phyloP scores from a whole-genome alignment of 768 basidiomycete species.

The Cantharellus cinnabarinus region DNA sequence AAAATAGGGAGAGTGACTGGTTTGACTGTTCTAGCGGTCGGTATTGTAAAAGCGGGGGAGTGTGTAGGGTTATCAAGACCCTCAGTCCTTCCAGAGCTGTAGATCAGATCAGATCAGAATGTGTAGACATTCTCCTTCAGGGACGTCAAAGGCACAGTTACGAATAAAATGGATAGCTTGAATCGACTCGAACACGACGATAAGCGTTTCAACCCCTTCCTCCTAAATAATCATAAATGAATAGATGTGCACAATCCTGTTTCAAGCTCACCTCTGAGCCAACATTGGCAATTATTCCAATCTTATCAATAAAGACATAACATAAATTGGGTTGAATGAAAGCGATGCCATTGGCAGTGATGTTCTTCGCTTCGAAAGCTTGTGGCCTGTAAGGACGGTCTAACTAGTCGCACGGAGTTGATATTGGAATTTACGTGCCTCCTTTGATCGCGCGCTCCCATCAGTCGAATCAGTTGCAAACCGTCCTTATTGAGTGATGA shows the following conservation, averaged over 20 bases:
- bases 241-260: background rate
- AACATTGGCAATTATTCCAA: background rate
- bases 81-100: background rate
- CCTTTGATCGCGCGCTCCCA: background rate
- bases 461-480: background rate
- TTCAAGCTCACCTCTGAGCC: background rate
- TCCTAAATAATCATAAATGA: background rate
- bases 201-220: background rate
- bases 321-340: background rate
- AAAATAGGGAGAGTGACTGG: background rate
- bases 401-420: background rate
- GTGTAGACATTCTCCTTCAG: background rate
- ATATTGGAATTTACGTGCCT: background rate
- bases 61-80: background rate
- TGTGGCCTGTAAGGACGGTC: background rate
- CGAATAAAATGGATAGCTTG: background rate
- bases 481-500: background rate
- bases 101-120: background rate
- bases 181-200: background rate
- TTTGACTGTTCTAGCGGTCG: background rate
- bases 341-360: background rate
- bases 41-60: background rate
- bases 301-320: background rate
- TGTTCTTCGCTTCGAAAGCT: background rate
- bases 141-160: background rate